These are phyloP conservation scores for Aspergillus sp. DNA, from an alignment of 2,329 filamentous ascomycete species.

Conservation along the genomic window DNA sequence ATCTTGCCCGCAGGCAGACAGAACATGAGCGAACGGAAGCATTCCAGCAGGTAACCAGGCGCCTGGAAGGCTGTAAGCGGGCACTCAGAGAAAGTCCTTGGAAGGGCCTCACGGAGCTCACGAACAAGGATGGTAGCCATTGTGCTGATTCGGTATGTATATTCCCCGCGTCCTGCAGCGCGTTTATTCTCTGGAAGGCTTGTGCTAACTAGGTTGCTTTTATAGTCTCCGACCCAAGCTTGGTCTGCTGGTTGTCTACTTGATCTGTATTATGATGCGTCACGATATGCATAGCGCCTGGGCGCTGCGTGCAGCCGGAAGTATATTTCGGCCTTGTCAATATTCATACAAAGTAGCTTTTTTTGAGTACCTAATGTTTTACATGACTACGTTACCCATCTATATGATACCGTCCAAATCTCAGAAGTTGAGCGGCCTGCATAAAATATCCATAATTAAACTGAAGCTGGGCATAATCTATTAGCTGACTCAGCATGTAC, in stretches of 20 bases:
- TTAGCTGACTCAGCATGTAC: constrained; percentile 23
- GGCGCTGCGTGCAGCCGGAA: not conserved
- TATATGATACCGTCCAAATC: not conserved
- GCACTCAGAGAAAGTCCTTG: constrained; percentile 80
- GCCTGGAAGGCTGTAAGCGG: constrained; percentile 81
- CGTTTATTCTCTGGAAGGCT: not conserved
- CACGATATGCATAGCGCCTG: constrained; percentile 40
- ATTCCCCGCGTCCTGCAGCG: constrained; percentile 5
- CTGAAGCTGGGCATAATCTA: not conserved
- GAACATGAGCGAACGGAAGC: constrained; percentile 76
- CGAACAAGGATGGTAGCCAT: constrained; percentile 82
- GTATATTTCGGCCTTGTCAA: not conserved
- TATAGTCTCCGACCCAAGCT: constrained; percentile 86
- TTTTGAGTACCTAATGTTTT: not conserved
- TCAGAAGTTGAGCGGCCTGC: too few species aligned
- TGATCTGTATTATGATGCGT: constrained; percentile 93
- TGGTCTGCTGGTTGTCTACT: constrained; percentile 96
- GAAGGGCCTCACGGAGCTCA: constrained; percentile 91
- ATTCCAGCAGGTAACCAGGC: constrained; percentile 90
- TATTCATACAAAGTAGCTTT: not conserved
- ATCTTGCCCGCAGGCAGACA: constrained; percentile 72
- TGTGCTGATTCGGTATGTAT: constrained; percentile 82
- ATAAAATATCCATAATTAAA: not conserved
- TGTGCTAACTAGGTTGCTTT: constrained; percentile 19
- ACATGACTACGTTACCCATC: not conserved